These are phyloP conservation scores for Daedalea quercina DNA, from an alignment of 768 basidiomycete species.

Conservation along the genomic window DNA sequence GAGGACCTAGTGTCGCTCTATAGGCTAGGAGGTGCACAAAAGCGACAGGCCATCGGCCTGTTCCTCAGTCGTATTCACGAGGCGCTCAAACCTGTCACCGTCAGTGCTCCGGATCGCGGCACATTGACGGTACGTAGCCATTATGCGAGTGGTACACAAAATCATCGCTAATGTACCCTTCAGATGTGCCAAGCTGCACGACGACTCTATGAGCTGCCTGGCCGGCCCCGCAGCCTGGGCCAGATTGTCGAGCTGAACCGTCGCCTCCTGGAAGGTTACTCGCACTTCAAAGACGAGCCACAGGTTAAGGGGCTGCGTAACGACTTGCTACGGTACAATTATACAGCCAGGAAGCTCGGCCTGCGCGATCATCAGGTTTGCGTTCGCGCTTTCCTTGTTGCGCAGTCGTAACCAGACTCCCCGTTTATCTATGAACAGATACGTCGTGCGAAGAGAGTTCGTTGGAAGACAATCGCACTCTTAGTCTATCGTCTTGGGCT, in stretches of 20 bases:
- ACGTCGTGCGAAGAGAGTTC: constrained; percentile 76
- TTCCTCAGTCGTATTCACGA: constrained; percentile 91
- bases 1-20: constrained; percentile 82
- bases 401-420: no score
- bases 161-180: background rate
- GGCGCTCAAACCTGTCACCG: constrained; percentile 90
- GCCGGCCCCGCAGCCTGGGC: constrained; percentile 87
- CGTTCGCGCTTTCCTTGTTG: background rate
- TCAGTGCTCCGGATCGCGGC: constrained; percentile 94
- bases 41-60: constrained; percentile 84
- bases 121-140: constrained; percentile 77
- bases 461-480: constrained; percentile 82
- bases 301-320: constrained; percentile 73
- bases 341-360: constrained; percentile 80
- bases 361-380: constrained; percentile 87
- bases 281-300: constrained; percentile 88
- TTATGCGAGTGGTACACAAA: background rate
- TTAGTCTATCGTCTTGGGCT: constrained; percentile 77
- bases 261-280: constrained; percentile 89
- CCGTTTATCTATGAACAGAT: no score
- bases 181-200: constrained; percentile 95
- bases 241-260: constrained; percentile 95
- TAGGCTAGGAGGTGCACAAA: constrained; percentile 79
- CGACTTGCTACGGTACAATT: constrained; percentile 87
- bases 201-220: constrained; percentile 88